Base-by-base conservation (phyloP, 2,329 filamentous ascomycete species). In the Pseudocercospora fijiensis region DNA sequence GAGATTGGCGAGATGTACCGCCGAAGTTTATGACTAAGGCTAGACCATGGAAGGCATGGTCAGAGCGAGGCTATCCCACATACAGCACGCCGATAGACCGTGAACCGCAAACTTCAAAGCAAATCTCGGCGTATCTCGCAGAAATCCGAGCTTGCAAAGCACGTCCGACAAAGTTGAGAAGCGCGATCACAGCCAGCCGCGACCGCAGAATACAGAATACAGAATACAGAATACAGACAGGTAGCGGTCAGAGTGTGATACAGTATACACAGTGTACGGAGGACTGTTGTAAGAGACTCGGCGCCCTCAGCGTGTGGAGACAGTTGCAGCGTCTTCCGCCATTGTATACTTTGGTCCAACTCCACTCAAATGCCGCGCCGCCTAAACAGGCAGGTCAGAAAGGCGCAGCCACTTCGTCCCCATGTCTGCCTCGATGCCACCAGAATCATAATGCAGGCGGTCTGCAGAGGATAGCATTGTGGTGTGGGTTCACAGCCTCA, bases 1-100 rank as follows among this genome's bases (percentile, higher is more conserved):
- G 26, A 53, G 49, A 53, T 53, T 53, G 49, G 49, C 49, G 26
- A 53, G 49, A 53, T 53, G 49, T 24, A 28, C 49, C 11, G 49
- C 9, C 16, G 11, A n/a, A 53, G 26, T n/a, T n/a, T 26, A 16
- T 30, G 3, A 1, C 9, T 1, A 9, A n/a, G 18, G 26, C 26
- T 28, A 53, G 9, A 10, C 49, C 26, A 11, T 27, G 26, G 4
- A 7, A 4, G 26, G 16, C 49, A 53, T 53, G 22, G 49, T 26
- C 4, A 1, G 2, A 28, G 49, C 49, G 49, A 53, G 49, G 11
- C 49, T 20, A 53, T 7, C 18, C 49, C 24, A 27, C 10, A 52
- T 52, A 9, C n/a, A 13, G 10, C 24, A 11, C 24, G 22, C 22
- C 22, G 43, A 47, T 18, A 47, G 43, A 47, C 2, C 33, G 33